Conservation (phyloP, 306 rosid species). For the Pterocarpus santalinus region DNA sequence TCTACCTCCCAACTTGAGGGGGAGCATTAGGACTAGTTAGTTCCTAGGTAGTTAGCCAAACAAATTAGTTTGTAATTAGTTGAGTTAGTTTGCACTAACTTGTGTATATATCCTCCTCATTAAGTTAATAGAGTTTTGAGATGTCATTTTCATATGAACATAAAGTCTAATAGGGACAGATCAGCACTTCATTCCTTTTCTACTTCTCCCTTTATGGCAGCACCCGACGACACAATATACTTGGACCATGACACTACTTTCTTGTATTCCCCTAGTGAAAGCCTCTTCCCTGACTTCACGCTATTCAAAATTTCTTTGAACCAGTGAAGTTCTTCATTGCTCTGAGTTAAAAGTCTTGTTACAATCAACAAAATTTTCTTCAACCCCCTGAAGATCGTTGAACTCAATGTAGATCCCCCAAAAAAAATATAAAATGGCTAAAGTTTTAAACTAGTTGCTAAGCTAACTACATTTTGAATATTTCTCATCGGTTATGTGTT, state of each 20-base stretch:
- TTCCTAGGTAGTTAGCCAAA: too few relatives aligned
- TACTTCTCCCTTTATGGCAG: conserved; percentile 86
- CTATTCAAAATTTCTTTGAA: conserved; percentile 69
- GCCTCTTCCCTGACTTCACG: conserved; percentile 68
- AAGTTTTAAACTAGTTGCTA: conserved; percentile 26
- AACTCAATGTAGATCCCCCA: conserved; percentile 40
- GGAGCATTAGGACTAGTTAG: too few relatives aligned
- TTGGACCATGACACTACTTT: conserved; percentile 97
- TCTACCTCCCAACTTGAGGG: too few relatives aligned
- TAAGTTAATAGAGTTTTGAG: too few relatives aligned
- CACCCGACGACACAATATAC: conserved; percentile 89
- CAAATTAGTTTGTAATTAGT: too few relatives aligned
- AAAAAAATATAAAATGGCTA: not conserved
- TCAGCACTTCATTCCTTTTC: conserved; percentile 97
- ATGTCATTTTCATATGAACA: too few relatives aligned
- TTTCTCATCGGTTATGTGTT: conserved; percentile 12
- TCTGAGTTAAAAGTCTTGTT: not conserved
- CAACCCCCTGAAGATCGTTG: not conserved
- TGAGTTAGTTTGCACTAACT: too few relatives aligned
- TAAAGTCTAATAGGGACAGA: too few relatives aligned
- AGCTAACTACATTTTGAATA: conserved; percentile 56
- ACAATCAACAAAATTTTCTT: conserved; percentile 51
- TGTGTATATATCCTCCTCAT: too few relatives aligned
- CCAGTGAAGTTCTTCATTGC: conserved; percentile 74
- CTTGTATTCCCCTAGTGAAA: conserved; percentile 87